Percentiles rank a stretch among this genome's conserved stretches.
These are phyloP conservation scores for Boletus eberwhitei DNA, from an alignment of 768 basidiomycete genomes.

Conservation along the genomic window DNA sequence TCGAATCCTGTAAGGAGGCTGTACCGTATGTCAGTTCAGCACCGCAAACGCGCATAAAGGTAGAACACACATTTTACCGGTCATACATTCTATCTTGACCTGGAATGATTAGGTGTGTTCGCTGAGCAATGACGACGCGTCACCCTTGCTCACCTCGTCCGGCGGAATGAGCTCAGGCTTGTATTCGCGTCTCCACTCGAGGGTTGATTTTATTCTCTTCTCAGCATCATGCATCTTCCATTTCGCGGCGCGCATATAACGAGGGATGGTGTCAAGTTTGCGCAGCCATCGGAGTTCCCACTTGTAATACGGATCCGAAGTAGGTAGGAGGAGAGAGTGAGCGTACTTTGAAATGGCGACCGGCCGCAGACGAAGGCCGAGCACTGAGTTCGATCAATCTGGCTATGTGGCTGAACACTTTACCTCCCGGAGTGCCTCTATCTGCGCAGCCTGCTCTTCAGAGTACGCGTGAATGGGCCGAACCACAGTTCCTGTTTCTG, in stretches of 20 bases:
- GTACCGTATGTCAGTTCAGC: background rate
- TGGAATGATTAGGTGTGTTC: conserved; percentile 9
- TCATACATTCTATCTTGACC: conserved; percentile 75
- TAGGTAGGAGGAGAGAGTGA: conserved; percentile 56
- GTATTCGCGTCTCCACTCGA: conserved; percentile 84
- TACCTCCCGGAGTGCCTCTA: conserved; percentile 62
- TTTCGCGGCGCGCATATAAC: conserved; percentile 84
- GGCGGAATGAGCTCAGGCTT: conserved; percentile 83
- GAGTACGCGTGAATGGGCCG: conserved; percentile 59
- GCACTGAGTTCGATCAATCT: background rate
- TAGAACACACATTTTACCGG: conserved; percentile 76
- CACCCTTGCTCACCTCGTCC: conserved; percentile 49
- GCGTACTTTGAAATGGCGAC: conserved; percentile 51
- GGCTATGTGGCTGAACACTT: conserved; percentile 8
- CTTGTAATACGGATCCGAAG: conserved; percentile 63
- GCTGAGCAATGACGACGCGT: background rate
- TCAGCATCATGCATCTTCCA: conserved; percentile 78
- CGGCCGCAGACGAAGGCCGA: background rate
- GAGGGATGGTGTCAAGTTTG: conserved; percentile 57
- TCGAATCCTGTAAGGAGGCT: conserved; percentile 86
- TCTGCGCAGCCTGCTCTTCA: conserved; percentile 56
- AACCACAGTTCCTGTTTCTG: conserved; percentile 50
- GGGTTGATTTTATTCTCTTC: conserved; percentile 69
- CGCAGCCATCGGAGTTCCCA: conserved; percentile 81
- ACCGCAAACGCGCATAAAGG: background rate